Percentiles rank a stretch among this genome's conserved stretches.
Evolutionary conservation across 768 basidiomycete species (phyloP).

Genomic region (Lactarius sanguifluus): DNA sequence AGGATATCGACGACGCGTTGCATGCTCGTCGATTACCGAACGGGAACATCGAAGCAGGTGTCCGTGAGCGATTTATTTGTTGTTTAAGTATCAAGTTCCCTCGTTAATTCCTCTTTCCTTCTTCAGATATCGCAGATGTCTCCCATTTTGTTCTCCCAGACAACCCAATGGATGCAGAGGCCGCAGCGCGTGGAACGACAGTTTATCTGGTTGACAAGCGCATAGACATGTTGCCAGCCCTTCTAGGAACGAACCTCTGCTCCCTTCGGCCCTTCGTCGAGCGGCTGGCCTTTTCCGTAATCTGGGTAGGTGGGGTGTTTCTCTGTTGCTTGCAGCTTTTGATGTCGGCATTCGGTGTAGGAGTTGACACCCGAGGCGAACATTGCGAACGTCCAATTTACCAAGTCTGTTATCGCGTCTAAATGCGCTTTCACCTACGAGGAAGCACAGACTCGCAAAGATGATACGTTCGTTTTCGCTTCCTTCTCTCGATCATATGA

Average conservation of each 20-base stretch:
- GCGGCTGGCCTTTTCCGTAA: constrained; percentile 89
- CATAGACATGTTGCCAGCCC: constrained; percentile 94
- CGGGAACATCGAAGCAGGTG: constrained; percentile 95
- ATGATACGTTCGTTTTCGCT: constrained; percentile 69
- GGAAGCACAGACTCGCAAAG: constrained; percentile 91
- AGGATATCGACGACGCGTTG: constrained; percentile 97
- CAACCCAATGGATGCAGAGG: constrained; percentile 95
- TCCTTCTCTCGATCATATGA: constrained; percentile 5
- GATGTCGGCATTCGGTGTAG: constrained; percentile 44
- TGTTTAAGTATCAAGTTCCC: background rate
- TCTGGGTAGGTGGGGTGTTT: constrained; percentile 70
- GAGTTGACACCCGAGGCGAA: constrained; percentile 87
- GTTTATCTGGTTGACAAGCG: constrained; percentile 98
- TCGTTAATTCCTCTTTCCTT: constrained; percentile 1
- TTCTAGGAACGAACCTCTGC: constrained; percentile 95
- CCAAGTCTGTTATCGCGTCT: constrained; percentile 94
- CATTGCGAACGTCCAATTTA: constrained; percentile 87
- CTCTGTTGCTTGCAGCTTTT: constrained; percentile 12
- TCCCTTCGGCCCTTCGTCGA: constrained; percentile 91
- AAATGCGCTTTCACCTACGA: constrained; percentile 97
- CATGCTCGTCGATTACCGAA: constrained; percentile 87
- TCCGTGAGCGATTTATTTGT: constrained; percentile 65
- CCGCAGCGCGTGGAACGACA: constrained; percentile 93
- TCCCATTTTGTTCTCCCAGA: constrained; percentile 93
- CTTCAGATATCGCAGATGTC: constrained; percentile 93